phyloP scores from a whole-genome alignment of 192 early-diverging fungal species.

The Powellomyces hirtus region DNA sequence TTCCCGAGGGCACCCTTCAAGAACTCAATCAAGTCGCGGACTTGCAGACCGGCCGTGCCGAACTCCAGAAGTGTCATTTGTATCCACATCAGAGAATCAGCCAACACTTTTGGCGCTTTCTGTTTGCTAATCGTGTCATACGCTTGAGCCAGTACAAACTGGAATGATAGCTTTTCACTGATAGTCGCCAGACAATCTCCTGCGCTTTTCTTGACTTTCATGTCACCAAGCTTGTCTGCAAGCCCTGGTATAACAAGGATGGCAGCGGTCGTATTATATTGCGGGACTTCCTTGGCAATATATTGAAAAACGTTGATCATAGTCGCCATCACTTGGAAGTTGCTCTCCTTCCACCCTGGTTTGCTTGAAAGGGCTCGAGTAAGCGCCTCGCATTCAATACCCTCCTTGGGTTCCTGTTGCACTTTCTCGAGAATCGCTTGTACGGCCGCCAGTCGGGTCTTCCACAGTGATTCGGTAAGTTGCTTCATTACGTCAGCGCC shows the following conservation, averaged over 20 bases:
- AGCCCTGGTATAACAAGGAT: slow-evolving; percentile 68
- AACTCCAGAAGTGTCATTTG: slow-evolving; percentile 84
- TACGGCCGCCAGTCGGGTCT: slow-evolving; percentile 75
- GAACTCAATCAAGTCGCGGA: slow-evolving; percentile 81
- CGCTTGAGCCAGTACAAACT: slow-evolving; percentile 77
- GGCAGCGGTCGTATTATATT: slow-evolving; percentile 72
- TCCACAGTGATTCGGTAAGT: slow-evolving; percentile 79
- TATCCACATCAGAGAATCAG: slow-evolving; percentile 86
- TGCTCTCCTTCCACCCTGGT: slow-evolving; percentile 97
- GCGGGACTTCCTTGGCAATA: slow-evolving; percentile 57
- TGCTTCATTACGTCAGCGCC: slow-evolving; percentile 57
- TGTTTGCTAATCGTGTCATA: slow-evolving; percentile 74
- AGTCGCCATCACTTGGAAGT: slow-evolving; percentile 86
- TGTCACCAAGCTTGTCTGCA: slow-evolving; percentile 91
- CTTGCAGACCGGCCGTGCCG: slow-evolving; percentile 74
- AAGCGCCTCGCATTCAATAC: slow-evolving; percentile 78
- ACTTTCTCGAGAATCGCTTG: slow-evolving; percentile 72
- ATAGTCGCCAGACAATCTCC: slow-evolving; percentile 76
- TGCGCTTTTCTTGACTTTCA: slow-evolving; percentile 86
- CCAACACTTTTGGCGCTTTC: slow-evolving; percentile 89
- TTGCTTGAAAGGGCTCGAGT: slow-evolving; percentile 75
- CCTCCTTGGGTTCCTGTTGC: slow-evolving; percentile 42
- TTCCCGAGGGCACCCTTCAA: slow-evolving; percentile 78
- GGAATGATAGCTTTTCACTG: slow-evolving; percentile 72
- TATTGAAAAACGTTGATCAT: slow-evolving; percentile 74